phyloP scores from a whole-genome alignment of 75 land plant genomes.

The Cryptomeria japonica region DNA sequence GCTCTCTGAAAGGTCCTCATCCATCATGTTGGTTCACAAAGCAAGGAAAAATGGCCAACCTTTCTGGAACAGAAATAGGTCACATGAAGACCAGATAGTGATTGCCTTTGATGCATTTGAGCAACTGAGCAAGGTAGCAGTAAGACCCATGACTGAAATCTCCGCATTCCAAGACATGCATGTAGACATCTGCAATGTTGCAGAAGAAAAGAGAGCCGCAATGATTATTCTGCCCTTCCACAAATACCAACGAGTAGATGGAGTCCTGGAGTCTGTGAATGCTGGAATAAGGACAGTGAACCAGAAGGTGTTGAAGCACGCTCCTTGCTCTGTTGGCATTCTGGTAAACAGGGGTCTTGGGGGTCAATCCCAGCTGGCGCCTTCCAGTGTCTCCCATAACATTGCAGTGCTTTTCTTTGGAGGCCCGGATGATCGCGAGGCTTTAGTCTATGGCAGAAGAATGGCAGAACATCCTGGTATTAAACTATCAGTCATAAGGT shows the following conservation, averaged over 20 bases:
- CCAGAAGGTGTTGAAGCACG: constrained; percentile 44
- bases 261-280: constrained; percentile 45
- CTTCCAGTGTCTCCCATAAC: constrained; percentile 31
- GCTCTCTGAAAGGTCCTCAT: constrained; percentile 81
- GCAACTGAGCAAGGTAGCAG: constrained; percentile 65
- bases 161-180: constrained; percentile 75
- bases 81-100: constrained; percentile 45
- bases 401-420: constrained; percentile 72
- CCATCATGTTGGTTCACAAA: constrained; percentile 70
- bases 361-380: constrained; percentile 30
- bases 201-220: constrained; percentile 58
- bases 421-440: constrained; percentile 74
- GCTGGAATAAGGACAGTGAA: constrained; percentile 46
- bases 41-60: constrained; percentile 76
- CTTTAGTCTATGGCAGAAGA: constrained; percentile 60
- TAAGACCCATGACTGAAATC: constrained; percentile 75
- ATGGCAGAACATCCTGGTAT: constrained; percentile 87
- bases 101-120: constrained; percentile 71
- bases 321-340: constrained; percentile 75
- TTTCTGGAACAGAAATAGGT: constrained; percentile 37
- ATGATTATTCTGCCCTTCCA: constrained; percentile 74
- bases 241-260: constrained; percentile 66
- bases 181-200: constrained; percentile 75
- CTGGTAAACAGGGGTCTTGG: constrained; percentile 68
- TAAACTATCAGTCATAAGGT: constrained; percentile 43